Conservation (phyloP, 257 asterid genomes). For the Hygrophila difformis region DNA sequence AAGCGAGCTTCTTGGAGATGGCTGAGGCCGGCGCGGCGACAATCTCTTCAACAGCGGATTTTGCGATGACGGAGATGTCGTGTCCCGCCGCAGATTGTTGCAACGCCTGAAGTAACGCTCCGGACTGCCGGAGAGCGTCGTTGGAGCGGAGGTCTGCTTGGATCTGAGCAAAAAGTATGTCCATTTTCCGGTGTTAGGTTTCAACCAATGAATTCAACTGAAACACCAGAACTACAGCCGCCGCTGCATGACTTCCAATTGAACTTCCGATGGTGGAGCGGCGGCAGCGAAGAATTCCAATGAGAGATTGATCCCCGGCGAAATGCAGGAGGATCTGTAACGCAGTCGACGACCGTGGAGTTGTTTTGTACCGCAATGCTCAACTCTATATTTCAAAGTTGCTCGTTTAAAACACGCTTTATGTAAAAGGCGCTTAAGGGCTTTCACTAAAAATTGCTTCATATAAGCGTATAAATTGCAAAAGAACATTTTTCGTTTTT, state of each 20-base stretch:
- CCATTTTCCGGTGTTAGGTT: constrained; percentile 33
- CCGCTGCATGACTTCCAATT: constrained; percentile 2
- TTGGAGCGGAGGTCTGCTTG: constrained; percentile 97
- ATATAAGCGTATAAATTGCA: too few species aligned
- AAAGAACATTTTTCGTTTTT: too few species aligned
- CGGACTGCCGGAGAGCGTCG: constrained; percentile 88
- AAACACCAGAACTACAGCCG: neutral
- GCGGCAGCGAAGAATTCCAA: constrained; percentile 3
- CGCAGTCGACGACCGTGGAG: too few species aligned
- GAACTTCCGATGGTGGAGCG: constrained; percentile 5
- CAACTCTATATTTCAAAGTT: too few species aligned
- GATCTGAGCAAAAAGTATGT: constrained; percentile 90
- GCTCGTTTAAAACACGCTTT: too few species aligned
- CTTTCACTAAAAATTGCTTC: too few species aligned
- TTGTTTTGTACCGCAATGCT: too few species aligned
- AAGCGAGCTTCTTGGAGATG: constrained; percentile 81
- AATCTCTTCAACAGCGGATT: constrained; percentile 93
- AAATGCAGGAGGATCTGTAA: too few species aligned
- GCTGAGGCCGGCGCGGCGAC: constrained; percentile 97
- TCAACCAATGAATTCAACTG: constrained; percentile 11
- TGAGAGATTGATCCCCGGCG: too few species aligned
- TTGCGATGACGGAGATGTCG: constrained; percentile 81
- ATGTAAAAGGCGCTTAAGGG: too few species aligned
- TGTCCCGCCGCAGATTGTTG: constrained; percentile 96
- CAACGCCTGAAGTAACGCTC: constrained; percentile 88